Conservation (phyloP, 345 rosid species). For the Moringa oleifera region DNA sequence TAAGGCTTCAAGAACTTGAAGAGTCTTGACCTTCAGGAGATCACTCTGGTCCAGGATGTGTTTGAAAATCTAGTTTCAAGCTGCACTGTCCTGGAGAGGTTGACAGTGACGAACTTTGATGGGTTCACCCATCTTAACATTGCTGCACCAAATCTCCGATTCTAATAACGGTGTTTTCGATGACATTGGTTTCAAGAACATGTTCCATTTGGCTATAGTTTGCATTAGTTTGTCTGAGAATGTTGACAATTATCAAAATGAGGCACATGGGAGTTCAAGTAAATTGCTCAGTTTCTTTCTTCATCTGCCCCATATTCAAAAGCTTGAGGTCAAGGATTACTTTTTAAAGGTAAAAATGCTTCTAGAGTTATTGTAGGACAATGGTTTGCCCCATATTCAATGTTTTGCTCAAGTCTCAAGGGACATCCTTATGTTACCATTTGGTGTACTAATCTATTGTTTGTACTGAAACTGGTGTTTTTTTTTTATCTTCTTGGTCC, state of each 20-base stretch:
- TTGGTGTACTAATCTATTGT: too few species aligned
- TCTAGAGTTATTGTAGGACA: too few species aligned
- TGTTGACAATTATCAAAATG: constrained; percentile 26
- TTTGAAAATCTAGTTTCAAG: constrained; percentile 49
- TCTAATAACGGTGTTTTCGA: constrained; percentile 57
- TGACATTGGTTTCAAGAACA: constrained; percentile 42
- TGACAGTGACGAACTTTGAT: constrained; percentile 61
- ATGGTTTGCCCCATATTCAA: too few species aligned
- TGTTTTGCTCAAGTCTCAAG: background rate
- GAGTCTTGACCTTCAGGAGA: constrained; percentile 70
- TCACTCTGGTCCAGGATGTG: constrained; percentile 49
- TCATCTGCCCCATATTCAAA: constrained; percentile 57
- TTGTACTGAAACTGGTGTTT: too few species aligned
- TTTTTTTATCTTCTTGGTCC: constrained; percentile 15
- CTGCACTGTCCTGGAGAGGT: constrained; percentile 53
- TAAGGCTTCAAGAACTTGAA: constrained; percentile 55
- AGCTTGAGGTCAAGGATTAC: constrained; percentile 67
- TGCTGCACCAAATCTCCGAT: constrained; percentile 56
- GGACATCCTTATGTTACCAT: constrained; percentile 1
- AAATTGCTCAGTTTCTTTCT: constrained; percentile 57
- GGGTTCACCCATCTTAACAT: constrained; percentile 53
- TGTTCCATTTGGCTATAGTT: constrained; percentile 37
- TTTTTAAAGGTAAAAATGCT: constrained; percentile 72
- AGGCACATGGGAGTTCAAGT: constrained; percentile 27
- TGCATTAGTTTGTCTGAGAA: constrained; percentile 53